Percentiles rank a stretch among this genome's conserved stretches.
Evolutionary conservation across 768 basidiomycete species (phyloP).

Genomic region (Epithele typhae): DNA sequence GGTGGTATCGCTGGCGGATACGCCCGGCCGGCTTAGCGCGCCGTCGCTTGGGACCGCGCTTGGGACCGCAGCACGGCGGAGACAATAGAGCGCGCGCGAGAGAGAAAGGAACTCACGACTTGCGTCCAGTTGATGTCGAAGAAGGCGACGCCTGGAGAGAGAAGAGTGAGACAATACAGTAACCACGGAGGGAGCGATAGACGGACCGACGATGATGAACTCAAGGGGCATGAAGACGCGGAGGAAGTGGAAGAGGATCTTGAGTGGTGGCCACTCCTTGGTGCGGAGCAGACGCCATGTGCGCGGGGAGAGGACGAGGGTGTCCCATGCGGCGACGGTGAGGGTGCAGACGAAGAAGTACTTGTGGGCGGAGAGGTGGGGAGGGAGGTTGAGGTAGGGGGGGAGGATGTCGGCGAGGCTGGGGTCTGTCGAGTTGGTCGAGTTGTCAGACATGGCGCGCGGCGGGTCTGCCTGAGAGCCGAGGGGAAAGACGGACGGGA

Average conservation of each 20-base stretch:
- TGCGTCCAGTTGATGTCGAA: slow-evolving; percentile 71
- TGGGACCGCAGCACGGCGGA: too few relatives aligned
- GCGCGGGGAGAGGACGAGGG: slow-evolving; percentile 77
- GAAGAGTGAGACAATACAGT: slow-evolving; percentile 1
- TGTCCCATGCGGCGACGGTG: slow-evolving; percentile 88
- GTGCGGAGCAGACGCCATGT: slow-evolving; percentile 67
- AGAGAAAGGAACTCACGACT: slow-evolving; percentile 33
- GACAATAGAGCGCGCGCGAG: too few relatives aligned
- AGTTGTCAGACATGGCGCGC: slow-evolving; percentile 16
- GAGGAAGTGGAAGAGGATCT: slow-evolving; percentile 71
- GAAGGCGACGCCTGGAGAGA: slow-evolving; percentile 69
- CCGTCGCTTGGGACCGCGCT: too few relatives aligned
- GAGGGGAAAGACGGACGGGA: slow-evolving; percentile 2
- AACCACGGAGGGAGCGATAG: slow-evolving; percentile 8
- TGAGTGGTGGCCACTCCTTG: slow-evolving; percentile 70
- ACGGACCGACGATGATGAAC: slow-evolving; percentile 67
- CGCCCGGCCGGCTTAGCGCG: too few relatives aligned
- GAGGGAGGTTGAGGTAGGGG: slow-evolving; percentile 64
- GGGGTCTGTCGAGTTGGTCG: slow-evolving; percentile 8
- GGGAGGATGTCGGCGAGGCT: slow-evolving; percentile 39
- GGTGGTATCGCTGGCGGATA: too few relatives aligned
- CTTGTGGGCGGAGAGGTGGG: slow-evolving; percentile 81
- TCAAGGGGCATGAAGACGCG: slow-evolving; percentile 76
- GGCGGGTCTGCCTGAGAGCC: slow-evolving; percentile 10
- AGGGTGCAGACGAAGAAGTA: slow-evolving; percentile 89